Percentiles rank a stretch among this genome's conserved stretches.
Conservation (phyloP, 108 stramenopile species). For the Stephanodiscus minutulus region DNA sequence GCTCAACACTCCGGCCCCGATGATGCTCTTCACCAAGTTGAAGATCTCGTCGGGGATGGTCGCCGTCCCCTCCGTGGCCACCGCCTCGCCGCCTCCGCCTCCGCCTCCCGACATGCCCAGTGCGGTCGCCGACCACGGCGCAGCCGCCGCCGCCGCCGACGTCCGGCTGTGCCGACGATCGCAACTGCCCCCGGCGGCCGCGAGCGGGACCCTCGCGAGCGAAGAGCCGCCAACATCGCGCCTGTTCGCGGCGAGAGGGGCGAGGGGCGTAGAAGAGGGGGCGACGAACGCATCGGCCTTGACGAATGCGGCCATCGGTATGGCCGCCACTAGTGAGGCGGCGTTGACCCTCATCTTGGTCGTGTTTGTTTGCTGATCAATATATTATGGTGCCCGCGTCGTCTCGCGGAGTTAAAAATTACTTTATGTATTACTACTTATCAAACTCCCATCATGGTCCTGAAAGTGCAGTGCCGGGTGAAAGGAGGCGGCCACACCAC, state of each 20-base stretch:
- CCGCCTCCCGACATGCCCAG: slow-evolving; percentile 45
- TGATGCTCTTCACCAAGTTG: slow-evolving; percentile 93
- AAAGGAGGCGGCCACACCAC: too few relatives aligned
- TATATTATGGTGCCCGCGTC: too few relatives aligned
- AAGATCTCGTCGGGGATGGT: slow-evolving; percentile 86
- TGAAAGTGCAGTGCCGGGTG: too few relatives aligned
- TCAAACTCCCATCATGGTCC: too few relatives aligned
- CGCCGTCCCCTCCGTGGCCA: slow-evolving; percentile 62
- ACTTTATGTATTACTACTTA: too few relatives aligned
- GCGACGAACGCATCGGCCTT: slow-evolving; percentile 48
- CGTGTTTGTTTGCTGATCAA: neutral
- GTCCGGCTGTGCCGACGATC: neutral
- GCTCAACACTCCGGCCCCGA: slow-evolving; percentile 93
- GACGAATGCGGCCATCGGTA: slow-evolving; percentile 39
- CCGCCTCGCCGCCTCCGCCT: slow-evolving; percentile 25
- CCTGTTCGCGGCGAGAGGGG: neutral
- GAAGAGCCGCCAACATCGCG: too few relatives aligned
- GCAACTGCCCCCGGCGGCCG: slow-evolving; percentile 14
- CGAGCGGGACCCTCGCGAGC: slow-evolving; percentile 26
- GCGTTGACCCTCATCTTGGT: slow-evolving; percentile 40
- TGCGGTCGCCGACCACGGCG: slow-evolving; percentile 18
- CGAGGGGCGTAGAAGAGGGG: slow-evolving; percentile 6
- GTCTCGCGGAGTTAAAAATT: too few relatives aligned
- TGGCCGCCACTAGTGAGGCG: slow-evolving; percentile 38
- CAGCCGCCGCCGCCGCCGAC: neutral